Base-by-base conservation (phyloP, 257 asterid species). In the Verbascum thapsus region DNA sequence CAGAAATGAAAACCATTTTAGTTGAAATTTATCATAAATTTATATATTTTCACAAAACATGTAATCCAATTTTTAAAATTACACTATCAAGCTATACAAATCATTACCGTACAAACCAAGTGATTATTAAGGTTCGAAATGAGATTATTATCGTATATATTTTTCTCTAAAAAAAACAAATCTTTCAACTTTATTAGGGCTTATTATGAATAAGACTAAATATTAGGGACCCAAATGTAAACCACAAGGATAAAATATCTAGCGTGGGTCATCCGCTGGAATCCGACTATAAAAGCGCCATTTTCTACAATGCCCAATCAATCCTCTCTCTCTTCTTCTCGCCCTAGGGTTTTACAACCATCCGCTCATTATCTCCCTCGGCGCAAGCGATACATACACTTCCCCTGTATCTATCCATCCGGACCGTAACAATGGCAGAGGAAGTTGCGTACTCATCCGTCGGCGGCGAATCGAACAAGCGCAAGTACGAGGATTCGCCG, bases 401-500 rank as follows among this genome's bases (percentile, higher is more conserved):
- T 26, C 53, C 26, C 32, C 41, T 12, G 15, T 20, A 13, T 52
- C 50, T n/a, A 30, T 41, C 20, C 63, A 42, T 8, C 56, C 18
- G 47, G 44, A 55, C 18, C 34, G 17, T n/a, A 22, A 76, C 6
- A 52, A 87, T 87, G 94, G 88, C 88, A 11, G 94, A 87, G 3
- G 90, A 85, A 54, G 61, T 61, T 32, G 78, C 65, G 16, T 87
- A 87, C 74, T 58, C 79, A 8, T 78, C 85, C 5, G 84, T 64
- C 13, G 67, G 73, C 61, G 67, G 61, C 51, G 75, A 67, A 11
- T 37, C 81, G 35, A 85, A 70, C 83, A 87, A 85, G 76, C 80
- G 87, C 47, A 81, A 85, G 82, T 84, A 82, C 63, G 98, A 85
- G 1, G 96, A 85, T 2, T 62, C 94, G 6, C 83, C 86, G 26